A percentile compares a stretch with the other conserved stretches of the same genome.
Conservation (phyloP, 345 rosid species). For the Iberis pinnata region DNA sequence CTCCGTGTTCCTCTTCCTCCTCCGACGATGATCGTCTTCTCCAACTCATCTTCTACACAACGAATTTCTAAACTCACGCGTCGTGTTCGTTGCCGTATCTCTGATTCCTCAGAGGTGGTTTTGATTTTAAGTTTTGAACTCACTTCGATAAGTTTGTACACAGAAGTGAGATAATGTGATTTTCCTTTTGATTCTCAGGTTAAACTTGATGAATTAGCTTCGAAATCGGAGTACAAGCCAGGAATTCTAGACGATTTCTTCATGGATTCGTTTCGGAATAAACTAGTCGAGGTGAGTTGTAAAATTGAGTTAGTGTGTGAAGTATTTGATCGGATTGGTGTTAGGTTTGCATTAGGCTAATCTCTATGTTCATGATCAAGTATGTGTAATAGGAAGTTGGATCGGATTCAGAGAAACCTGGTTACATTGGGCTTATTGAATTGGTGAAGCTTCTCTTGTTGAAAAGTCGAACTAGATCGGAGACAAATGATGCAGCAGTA, state of each 20-base stretch:
- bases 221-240: slow-evolving; percentile 40
- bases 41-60: slow-evolving; percentile 16
- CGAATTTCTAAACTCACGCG: neutral
- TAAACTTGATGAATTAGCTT: slow-evolving; percentile 20
- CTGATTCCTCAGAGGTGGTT: slow-evolving; percentile 19
- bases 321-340: too few species aligned
- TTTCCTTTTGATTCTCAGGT: slow-evolving; percentile 24
- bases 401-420: slow-evolving; percentile 83
- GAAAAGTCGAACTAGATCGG: slow-evolving; percentile 48
- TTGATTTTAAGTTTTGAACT: neutral
- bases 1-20: slow-evolving; percentile 21
- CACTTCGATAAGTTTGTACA: neutral
- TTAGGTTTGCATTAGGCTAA: too few species aligned
- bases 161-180: neutral
- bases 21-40: slow-evolving; percentile 1
- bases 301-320: neutral
- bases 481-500: slow-evolving; percentile 67
- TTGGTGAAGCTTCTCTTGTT: slow-evolving; percentile 59
- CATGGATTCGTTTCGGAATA: slow-evolving; percentile 58
- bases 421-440: slow-evolving; percentile 75
- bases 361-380: slow-evolving; percentile 23
- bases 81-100: slow-evolving; percentile 16
- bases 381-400: slow-evolving; percentile 70
- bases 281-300: slow-evolving; percentile 54
- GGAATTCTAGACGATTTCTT: slow-evolving; percentile 52